A percentile compares a stretch with the other conserved stretches of the same genome.
phyloP scores from a whole-genome alignment of 2,329 filamentous ascomycete genomes.

The Colletotrichum sp. region DNA sequence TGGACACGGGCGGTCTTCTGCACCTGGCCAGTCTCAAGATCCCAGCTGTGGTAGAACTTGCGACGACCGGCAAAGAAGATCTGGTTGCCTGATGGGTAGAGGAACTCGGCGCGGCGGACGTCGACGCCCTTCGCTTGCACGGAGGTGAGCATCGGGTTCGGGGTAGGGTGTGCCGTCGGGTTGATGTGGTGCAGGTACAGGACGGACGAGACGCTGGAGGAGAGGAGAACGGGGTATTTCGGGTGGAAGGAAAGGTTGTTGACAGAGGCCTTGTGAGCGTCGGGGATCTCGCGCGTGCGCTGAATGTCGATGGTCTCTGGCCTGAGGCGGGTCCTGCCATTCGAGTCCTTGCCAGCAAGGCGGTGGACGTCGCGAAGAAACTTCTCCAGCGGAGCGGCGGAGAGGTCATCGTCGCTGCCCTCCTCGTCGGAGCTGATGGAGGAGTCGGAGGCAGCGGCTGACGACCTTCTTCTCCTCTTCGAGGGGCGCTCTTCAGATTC shows the following conservation, averaged over 20 bases:
- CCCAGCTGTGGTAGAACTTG: constrained; percentile 94
- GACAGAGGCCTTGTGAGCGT: constrained; percentile 78
- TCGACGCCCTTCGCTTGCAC: constrained; percentile 85
- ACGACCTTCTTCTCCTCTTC: constrained; percentile 58
- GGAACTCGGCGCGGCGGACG: constrained; percentile 83
- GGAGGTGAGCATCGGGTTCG: constrained; percentile 89
- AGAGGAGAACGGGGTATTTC: constrained; percentile 84
- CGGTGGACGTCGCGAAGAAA: constrained; percentile 78
- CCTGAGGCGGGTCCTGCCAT: constrained; percentile 70
- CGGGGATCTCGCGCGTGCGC: constrained; percentile 83
- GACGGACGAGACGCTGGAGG: constrained; percentile 84
- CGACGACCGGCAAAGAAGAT: constrained; percentile 90
- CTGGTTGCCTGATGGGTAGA: constrained; percentile 72
- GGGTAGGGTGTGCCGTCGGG: constrained; percentile 73
- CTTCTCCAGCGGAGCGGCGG: constrained; percentile 77
- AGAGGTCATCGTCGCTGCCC: constrained; percentile 65
- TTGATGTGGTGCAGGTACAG: constrained; percentile 90
- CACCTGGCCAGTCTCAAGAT: constrained; percentile 79
- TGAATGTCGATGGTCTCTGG: constrained; percentile 92
- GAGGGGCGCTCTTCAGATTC: constrained; percentile 53
- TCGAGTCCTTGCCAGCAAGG: constrained; percentile 59
- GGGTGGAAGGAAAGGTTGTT: constrained; percentile 90
- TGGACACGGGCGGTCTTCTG: constrained; percentile 81
- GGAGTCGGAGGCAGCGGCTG: constrained; percentile 45
- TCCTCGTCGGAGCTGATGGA: constrained; percentile 42